Evolutionary conservation across 2,329 filamentous ascomycete genomes (phyloP), one percentile per base, ranked within the genome.

Genomic region (Xylariaceae sp.): DNA sequence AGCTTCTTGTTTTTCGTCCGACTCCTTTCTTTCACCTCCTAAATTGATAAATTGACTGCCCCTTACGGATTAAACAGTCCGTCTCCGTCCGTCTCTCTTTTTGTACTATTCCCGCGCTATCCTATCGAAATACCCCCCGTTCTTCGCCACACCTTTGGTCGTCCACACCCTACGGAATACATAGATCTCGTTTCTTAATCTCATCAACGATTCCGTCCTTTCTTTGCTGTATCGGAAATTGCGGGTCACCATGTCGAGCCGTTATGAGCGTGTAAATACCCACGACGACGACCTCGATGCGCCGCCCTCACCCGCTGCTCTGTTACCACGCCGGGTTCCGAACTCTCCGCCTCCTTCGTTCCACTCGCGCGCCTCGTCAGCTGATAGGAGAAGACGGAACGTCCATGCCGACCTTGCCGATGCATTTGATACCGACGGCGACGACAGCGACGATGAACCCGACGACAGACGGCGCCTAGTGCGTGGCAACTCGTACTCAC

Each of bases 401-500:
- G 88, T 91, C 62, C 87, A 96, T 69, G 82, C 88, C 62, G 88
- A 90, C n/a, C 82, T 99, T 11, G 90, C 90, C 67, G 93, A 97
- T 72, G 92, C 94, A 0, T 99, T 99, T 74, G 93, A 91, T 72
- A 85, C 88, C 70, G 89, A 88, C 66, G 88, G 87, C 63, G 90
- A 88, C 62, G 88, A 68, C 42, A 81, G 87, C 70, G 88, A 89
- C 58, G 82, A 90, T 68, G 87, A 88, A 60, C 80, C 83, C 59
- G 90, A 95, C 73, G 91, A 96, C 74, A 84, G 92, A 67, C 90
- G 94, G 75, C 86, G 92, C 66, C 76, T 97, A 69, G 92, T 97
- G 78, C 86, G 89, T 67, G 85, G 86, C 67, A 86, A 76, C 64
- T 76, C 78, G 10, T 70, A 72, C 54, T 72, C 71, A 4, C 58